phyloP scores from a whole-genome alignment of 352 stramenopile species.

The Globisporangium megalacanthum region DNA sequence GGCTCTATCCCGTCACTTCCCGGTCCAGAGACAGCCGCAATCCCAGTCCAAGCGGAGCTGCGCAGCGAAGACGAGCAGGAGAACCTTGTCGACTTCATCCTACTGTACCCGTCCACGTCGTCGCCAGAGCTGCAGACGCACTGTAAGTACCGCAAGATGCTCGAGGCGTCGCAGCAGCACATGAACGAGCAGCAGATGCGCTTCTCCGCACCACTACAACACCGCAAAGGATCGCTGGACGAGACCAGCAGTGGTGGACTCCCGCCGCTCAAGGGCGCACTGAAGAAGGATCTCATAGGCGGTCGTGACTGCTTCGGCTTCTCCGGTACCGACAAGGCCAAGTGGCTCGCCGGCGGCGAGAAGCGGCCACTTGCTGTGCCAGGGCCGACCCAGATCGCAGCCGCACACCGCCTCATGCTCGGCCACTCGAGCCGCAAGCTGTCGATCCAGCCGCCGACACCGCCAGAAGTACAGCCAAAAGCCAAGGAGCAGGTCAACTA shows the following conservation, averaged over 20 bases:
- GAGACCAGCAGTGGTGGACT: conserved; percentile 23
- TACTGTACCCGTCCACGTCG: conserved; percentile 55
- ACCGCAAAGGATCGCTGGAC: conserved; percentile 26
- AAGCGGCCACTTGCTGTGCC: conserved; percentile 64
- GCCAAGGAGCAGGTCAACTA: conserved; percentile 60
- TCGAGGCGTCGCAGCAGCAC: conserved; percentile 74
- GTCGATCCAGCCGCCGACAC: conserved; percentile 69
- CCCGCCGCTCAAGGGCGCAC: conserved; percentile 47
- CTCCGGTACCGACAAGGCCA: conserved; percentile 70
- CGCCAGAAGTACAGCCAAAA: conserved; percentile 37
- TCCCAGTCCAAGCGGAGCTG: not conserved
- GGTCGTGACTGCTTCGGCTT: conserved; percentile 80
- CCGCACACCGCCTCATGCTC: conserved; percentile 75
- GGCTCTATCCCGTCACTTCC: not conserved
- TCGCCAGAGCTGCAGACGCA: conserved; percentile 19
- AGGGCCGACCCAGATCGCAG: conserved; percentile 65
- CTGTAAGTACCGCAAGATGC: conserved; percentile 71
- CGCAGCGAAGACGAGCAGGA: conserved; percentile 25
- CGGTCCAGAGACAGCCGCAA: conserved; percentile 1
- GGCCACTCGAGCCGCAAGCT: conserved; percentile 80
- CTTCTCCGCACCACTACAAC: conserved; percentile 72
- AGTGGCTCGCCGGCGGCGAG: conserved; percentile 38
- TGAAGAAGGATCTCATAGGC: conserved; percentile 38
- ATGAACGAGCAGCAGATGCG: conserved; percentile 80
- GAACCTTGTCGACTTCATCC: conserved; percentile 53